Percentiles rank a stretch among this genome's conserved stretches.
Conservation (phyloP, 805 yeast genomes). For the Lachancea quebecensis region DNA sequence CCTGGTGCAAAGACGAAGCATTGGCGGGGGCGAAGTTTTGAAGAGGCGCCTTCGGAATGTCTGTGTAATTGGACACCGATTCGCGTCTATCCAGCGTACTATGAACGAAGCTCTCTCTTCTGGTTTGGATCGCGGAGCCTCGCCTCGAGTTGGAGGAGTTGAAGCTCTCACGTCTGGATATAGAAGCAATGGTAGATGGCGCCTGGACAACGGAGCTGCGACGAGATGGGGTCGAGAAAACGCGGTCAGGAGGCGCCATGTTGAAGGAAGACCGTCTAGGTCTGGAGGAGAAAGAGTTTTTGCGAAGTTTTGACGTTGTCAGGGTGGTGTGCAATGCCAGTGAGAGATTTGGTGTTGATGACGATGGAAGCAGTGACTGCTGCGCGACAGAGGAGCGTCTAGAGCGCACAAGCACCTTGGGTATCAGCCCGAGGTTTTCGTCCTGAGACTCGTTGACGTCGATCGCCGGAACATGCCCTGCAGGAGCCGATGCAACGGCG, state of each 20-base stretch:
- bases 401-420: conserved; percentile 31
- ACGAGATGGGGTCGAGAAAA: conserved; percentile 20
- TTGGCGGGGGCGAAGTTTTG: conserved; percentile 1
- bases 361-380: conserved; percentile 4
- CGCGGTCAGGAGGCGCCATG: conserved; percentile 14
- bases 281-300: conserved; percentile 27
- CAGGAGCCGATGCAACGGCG: too few relatives aligned
- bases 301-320: conserved; percentile 25
- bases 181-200: conserved; percentile 19
- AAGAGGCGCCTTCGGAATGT: conserved; percentile 1
- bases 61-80: conserved; percentile 6
- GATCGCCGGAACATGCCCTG: too few relatives aligned
- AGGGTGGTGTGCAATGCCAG: conserved; percentile 21
- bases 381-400: conserved; percentile 17
- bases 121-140: conserved; percentile 7
- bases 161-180: conserved; percentile 11
- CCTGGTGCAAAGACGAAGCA: conserved; percentile 1
- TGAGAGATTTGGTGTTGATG: conserved; percentile 5
- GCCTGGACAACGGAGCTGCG: conserved; percentile 25
- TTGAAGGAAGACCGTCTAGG: conserved; percentile 30
- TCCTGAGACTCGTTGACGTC: conserved; percentile 13
- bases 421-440: conserved; percentile 30
- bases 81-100: conserved; percentile 2
- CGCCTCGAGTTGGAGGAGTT: conserved; percentile 8
- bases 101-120: conserved; percentile 8